Base-by-base conservation (phyloP, 768 basidiomycete species). In the Auriculariales sp. region DNA sequence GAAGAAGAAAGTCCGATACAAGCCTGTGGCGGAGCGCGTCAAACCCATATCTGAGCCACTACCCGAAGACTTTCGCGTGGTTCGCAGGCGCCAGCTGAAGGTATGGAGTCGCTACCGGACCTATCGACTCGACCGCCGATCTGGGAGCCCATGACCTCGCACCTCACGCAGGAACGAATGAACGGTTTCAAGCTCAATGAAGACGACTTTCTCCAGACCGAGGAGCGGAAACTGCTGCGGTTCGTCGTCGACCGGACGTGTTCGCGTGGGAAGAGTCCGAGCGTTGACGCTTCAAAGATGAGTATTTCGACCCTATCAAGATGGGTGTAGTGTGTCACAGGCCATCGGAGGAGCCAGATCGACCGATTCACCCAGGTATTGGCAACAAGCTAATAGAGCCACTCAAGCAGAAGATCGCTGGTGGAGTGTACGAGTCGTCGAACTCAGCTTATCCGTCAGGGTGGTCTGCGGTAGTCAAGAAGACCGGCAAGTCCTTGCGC, bases 191-290 rank as follows among this genome's bases (percentile, higher is more conserved):
- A 57, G 19, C 27, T 55, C 7, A 49, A 57, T 19, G 24, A 17
- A 1, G 47, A 34, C 0, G 52, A 44, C 1, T 71, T 71, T 49
- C 58, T 72, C 0, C 62, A 51, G 56, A 55, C 57, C 0, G 62
- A 64, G 25, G 68, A 70, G 44, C 50, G 50, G 4, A 57, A 57
- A 4, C n/a, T n/a, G n/a, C n/a, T n/a, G n/a, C n/a, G n/a, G n/a
- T n/a, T n/a, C n/a, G n/a, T n/a, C n/a, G n/a, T n/a, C n/a, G n/a
- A n/a, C n/a, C n/a, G n/a, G n/a, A n/a, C 0, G 66, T 51, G 0
- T 66, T 74, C 29, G 68, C 71, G 0, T 74, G 66, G 69, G 50
- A 62, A 3, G 64, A 71, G 9, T 11, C 33, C 0, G 66, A 73
- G 46, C 57, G 60, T 14, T 69, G 72, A 1, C 32, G 35, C 0